phyloP scores from a whole-genome alignment of 75 land plant species.

The Sequoia sempervirens region DNA sequence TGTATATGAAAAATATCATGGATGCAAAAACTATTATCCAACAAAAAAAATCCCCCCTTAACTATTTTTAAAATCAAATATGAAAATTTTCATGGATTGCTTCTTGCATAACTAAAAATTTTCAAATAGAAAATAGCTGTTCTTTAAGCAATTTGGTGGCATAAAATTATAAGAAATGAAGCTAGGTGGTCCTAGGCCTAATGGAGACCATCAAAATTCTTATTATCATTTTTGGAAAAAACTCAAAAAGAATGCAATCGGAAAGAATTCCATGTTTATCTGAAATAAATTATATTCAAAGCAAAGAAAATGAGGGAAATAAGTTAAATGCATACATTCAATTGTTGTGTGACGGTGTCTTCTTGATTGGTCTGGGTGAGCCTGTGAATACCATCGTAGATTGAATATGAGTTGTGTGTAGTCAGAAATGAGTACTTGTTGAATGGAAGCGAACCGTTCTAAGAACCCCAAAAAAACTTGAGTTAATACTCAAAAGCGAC shows the following conservation, averaged over 20 bases:
- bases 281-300: background rate
- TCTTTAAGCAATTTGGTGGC: background rate
- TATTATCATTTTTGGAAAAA: background rate
- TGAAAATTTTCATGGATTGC: background rate
- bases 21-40: background rate
- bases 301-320: background rate
- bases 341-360: constrained; percentile 63
- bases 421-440: constrained; percentile 80
- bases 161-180: background rate
- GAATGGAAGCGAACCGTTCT: constrained; percentile 40
- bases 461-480: background rate
- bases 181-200: background rate
- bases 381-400: constrained; percentile 18
- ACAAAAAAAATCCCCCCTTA: background rate
- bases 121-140: background rate
- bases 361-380: constrained; percentile 46
- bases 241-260: background rate
- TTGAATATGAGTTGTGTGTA: constrained; percentile 64
- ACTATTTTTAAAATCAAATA: background rate
- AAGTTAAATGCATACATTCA: constrained; percentile 35
- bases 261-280: background rate
- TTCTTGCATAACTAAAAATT: background rate
- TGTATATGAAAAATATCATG: too few species aligned
- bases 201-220: background rate
- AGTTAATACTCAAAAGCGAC: background rate